Evolutionary conservation across 768 basidiomycete genomes (phyloP), one percentile per base, ranked within the genome.

Genomic region (Trametes meyenii): DNA sequence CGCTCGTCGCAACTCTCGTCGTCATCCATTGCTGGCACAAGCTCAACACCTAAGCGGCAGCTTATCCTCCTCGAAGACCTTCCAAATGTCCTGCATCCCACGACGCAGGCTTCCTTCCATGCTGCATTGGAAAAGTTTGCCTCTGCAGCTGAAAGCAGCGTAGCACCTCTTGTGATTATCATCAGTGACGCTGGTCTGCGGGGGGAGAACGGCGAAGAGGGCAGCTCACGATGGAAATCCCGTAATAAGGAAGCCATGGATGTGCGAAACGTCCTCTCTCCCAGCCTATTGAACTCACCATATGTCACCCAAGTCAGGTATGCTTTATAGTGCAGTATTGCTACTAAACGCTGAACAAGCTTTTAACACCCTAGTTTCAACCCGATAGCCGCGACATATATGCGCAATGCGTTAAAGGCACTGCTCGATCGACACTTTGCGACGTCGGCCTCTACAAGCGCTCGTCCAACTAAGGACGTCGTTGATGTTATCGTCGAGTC

Each of bases 11-110:
- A 44, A 19, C 16, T 21, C 2, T 40, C 53, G 3, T 43, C 55
- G 60, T 16, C 49, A 52, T 59, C 51, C 59, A 19, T 52, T 50
- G 38, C 58, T 60, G 33, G 42, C 53, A 17, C 12, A 24, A 57
- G 38, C 19, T 50, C 42, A 13, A 50, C 42, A 5, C 33, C 64
- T 0, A 64, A 51, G 19, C 82, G 80, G 0, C 85, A 86, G 36
- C 69, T 96, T 6, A 81, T 98, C 54, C 84, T 98, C 4, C 78
- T 97, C 8, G 93, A 96, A 74, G 91, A 96, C 58, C 81, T 99
- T 1, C 97, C 96, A 0, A 98, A 98, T 70, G 84, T 98, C 56
- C 77, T 93, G 5, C 93, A 94, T 74, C 73, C 77, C 5, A 76
- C 80, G 23, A 92, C 88, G 0, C 88, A 86, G 68, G 74, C 77